A percentile compares a stretch with the other conserved stretches of the same genome.
These are phyloP conservation scores for Chloris gayana DNA, from an alignment of 176 grass and related monocot genomes.

Conservation along the genomic window DNA sequence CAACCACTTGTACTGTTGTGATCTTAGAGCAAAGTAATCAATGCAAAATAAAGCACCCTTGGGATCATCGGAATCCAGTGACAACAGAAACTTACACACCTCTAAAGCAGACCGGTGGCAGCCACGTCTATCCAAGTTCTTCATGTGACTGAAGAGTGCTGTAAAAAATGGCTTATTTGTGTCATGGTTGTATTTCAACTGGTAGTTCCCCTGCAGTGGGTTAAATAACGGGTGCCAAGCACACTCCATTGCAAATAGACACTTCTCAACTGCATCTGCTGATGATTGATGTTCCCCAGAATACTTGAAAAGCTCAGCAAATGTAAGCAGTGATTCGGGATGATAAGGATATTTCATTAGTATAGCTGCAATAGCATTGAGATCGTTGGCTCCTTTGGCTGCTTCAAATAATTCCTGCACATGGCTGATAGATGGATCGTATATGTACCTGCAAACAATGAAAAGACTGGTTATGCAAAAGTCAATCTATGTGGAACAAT, in stretches of 20 bases:
- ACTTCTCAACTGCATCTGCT: slow-evolving; percentile 82
- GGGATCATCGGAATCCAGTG: slow-evolving; percentile 91
- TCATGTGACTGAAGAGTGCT: slow-evolving; percentile 95
- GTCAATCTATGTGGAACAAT: neutral
- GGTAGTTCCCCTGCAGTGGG: slow-evolving; percentile 65
- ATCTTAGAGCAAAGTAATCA: slow-evolving; percentile 95
- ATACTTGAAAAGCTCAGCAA: slow-evolving; percentile 96
- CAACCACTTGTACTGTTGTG: slow-evolving; percentile 91
- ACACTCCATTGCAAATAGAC: slow-evolving; percentile 88
- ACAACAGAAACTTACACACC: slow-evolving; percentile 92
- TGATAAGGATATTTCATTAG: slow-evolving; percentile 82
- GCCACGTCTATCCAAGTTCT: slow-evolving; percentile 84
- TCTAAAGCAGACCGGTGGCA: slow-evolving; percentile 96
- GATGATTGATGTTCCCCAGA: slow-evolving; percentile 95
- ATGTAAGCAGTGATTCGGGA: slow-evolving; percentile 84
- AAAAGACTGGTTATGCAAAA: slow-evolving; percentile 19
- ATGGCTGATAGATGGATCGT: slow-evolving; percentile 62
- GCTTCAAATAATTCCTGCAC: slow-evolving; percentile 88
- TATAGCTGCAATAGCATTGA: slow-evolving; percentile 83
- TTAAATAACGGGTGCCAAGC: slow-evolving; percentile 84
- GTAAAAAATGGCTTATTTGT: slow-evolving; percentile 87
- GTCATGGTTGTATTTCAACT: slow-evolving; percentile 83
- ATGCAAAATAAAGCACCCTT: slow-evolving; percentile 94
- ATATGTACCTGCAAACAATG: slow-evolving; percentile 61
- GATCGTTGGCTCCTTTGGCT: slow-evolving; percentile 88